Evolutionary conservation across 768 basidiomycete species (phyloP), one percentile per base, ranked within the genome.

Genomic region (Lyophyllum shimeji): DNA sequence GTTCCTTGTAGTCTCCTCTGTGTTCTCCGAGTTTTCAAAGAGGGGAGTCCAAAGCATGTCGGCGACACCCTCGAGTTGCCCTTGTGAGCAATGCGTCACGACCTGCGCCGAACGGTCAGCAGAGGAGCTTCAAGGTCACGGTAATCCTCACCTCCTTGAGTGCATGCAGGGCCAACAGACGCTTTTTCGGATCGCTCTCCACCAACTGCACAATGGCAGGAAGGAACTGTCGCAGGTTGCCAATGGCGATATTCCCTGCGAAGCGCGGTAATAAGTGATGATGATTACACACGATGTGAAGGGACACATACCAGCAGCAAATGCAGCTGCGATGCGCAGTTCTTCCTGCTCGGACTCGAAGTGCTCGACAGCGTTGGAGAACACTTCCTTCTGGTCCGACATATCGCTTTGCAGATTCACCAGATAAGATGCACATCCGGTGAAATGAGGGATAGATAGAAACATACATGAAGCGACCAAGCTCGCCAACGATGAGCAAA

Each of bases 241-340:
- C 97, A 39, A 98, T 95, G 12, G 95, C 92, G 48, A 99, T 91
- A 68, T 98, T 98, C 34, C 95, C 95, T 90, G 57, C 27, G 48
- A 23, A 13, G 27, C 15, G 9, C 25, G 47, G 39, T 40, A 37
- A 39, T 33, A 21, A 15, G 17, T 43, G 3, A 53, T 21, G 18
- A 57, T 18, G 13, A 50, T 18, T 13, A 43, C 24, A 20, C 17
- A 23, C 25, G 1, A 33, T 58, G 47, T 13, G 8, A 33, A 29
- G 17, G 4, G 24, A 40, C 12, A n/a, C 81, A 56, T 63, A 87
- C 93, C 93, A 31, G 91, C 91, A 49, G 97, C 93, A 64, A 98
- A 98, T 0, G 97, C 93, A 33, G 96, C 95, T 33, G 95, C 93
- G 31, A 90, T 84, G 44, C 94, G 82, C 13, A 93, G 79, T 43